A percentile compares a stretch with the other conserved stretches of the same genome.
Conservation (phyloP, 768 basidiomycete species). For the Tylopilus rubrobrunneus region DNA sequence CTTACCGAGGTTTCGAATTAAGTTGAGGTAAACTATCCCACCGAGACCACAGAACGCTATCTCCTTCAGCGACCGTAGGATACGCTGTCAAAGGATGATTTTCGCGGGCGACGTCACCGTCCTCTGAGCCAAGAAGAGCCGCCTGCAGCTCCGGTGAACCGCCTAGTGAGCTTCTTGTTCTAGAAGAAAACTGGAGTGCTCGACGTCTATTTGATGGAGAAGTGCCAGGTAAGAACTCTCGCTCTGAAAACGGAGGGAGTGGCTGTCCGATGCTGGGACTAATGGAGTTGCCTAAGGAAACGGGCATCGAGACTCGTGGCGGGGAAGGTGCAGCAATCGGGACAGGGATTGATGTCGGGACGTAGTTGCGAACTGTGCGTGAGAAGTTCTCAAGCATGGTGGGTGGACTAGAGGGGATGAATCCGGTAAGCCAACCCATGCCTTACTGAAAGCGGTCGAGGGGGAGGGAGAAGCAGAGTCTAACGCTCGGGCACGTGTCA, state of each 20-base stretch:
- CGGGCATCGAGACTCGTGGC: constrained; percentile 46
- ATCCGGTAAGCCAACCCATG: constrained; percentile 13
- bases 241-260: constrained; percentile 5
- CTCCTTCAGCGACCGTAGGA: constrained; percentile 30
- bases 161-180: neutral
- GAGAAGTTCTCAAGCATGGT: constrained; percentile 51
- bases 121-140: constrained; percentile 18
- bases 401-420: constrained; percentile 36
- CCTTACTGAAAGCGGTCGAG: neutral
- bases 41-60: constrained; percentile 31
- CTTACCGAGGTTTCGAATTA: constrained; percentile 19
- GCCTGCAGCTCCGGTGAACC: constrained; percentile 16
- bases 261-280: constrained; percentile 21
- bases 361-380: constrained; percentile 50
- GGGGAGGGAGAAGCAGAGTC: neutral
- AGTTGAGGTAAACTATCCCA: constrained; percentile 28
- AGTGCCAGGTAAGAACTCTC: constrained; percentile 7
- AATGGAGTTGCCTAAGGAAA: constrained; percentile 46
- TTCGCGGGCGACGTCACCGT: constrained; percentile 12
- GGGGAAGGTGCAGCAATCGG: constrained; percentile 46
- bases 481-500: constrained; percentile 14
- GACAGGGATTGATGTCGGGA: constrained; percentile 49
- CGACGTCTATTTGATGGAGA: constrained; percentile 11
- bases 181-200: constrained; percentile 4
- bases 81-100: constrained; percentile 22